These are phyloP conservation scores for Staphylotrichum tortipilum DNA, from an alignment of 495 filamentous ascomycete genomes.

Conservation along the genomic window DNA sequence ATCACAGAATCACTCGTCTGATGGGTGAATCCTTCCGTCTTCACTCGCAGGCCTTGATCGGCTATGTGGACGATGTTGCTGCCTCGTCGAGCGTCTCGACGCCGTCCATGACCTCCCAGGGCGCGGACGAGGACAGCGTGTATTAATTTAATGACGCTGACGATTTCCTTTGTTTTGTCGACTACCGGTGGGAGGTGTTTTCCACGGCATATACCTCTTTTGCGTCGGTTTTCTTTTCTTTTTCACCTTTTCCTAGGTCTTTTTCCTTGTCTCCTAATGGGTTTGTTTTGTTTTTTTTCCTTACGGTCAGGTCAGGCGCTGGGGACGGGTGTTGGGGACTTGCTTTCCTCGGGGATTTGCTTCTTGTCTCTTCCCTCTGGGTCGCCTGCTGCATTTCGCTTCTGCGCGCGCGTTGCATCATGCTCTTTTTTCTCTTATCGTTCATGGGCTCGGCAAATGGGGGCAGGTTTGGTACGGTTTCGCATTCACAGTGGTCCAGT, in stretches of 20 bases:
- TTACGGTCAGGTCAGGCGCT: slow-evolving; percentile 21
- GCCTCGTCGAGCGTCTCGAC: slow-evolving; percentile 50
- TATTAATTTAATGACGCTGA: slow-evolving; percentile 43
- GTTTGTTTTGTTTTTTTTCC: slow-evolving; percentile 9
- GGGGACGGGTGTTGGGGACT: slow-evolving; percentile 13
- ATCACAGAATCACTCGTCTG: slow-evolving; percentile 78
- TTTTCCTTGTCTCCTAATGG: slow-evolving; percentile 14
- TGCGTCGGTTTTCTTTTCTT: slow-evolving; percentile 18
- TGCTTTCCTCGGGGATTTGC: slow-evolving; percentile 17
- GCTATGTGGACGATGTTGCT: slow-evolving; percentile 76
- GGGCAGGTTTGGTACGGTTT: slow-evolving; percentile 39
- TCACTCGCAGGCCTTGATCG: slow-evolving; percentile 84
- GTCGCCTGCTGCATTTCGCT: slow-evolving; percentile 24
- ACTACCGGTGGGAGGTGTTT: slow-evolving; percentile 28
- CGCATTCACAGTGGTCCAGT: slow-evolving; percentile 29
- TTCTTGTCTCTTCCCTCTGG: slow-evolving; percentile 16
- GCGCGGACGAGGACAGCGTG: slow-evolving; percentile 52
- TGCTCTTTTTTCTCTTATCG: too few relatives aligned
- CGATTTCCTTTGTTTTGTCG: slow-evolving; percentile 37
- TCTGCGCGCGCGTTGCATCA: slow-evolving; percentile 37
- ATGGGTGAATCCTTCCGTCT: slow-evolving; percentile 99
- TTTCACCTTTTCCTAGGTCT: slow-evolving; percentile 22
- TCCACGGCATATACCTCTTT: slow-evolving; percentile 44
- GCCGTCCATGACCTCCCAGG: slow-evolving; percentile 54
- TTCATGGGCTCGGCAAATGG: slow-evolving; percentile 37